Evolutionary conservation across 2,329 filamentous ascomycete genomes (phyloP).

Genomic region (Penicillium sp.): DNA sequence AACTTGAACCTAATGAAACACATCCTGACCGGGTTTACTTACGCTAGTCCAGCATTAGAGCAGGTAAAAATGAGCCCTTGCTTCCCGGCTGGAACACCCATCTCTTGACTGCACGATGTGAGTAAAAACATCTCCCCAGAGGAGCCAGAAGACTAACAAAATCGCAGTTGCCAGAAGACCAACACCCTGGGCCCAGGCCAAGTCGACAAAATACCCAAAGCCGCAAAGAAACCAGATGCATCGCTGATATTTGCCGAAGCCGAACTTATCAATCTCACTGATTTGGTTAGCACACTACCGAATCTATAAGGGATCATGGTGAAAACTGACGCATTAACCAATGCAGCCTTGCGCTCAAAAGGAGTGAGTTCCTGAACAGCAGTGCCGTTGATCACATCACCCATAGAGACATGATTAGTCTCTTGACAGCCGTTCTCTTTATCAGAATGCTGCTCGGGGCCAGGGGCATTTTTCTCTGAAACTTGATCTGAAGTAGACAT

Average conservation of each 20-base stretch:
- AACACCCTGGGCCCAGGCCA: constrained; percentile 18
- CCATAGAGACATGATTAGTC: neutral
- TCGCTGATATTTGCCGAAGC: constrained; percentile 15
- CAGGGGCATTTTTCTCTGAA: neutral
- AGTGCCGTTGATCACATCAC: constrained; percentile 1
- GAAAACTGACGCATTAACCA: constrained; percentile 3
- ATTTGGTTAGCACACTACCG: neutral
- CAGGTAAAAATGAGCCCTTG: constrained; percentile 15
- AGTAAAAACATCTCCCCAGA: neutral
- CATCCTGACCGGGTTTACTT: neutral
- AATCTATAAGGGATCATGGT: neutral
- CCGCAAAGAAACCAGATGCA: constrained; percentile 17
- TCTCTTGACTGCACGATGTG: constrained; percentile 4
- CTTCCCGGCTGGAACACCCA: constrained; percentile 5
- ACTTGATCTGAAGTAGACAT: constrained; percentile 2
- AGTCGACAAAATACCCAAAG: constrained; percentile 15
- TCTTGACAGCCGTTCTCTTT: neutral
- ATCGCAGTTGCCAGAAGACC: constrained; percentile 12
- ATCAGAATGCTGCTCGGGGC: neutral
- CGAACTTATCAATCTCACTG: constrained; percentile 17
- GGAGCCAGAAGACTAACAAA: constrained; percentile 3
- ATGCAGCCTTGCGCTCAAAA: constrained; percentile 13
- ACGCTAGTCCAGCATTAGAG: constrained; percentile 11
- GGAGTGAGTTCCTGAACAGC: constrained; percentile 2
- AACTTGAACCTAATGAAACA: neutral